Base-by-base conservation (phyloP, 2,329 filamentous ascomycete genomes). In the Phaeophleospora eucalypticola region DNA sequence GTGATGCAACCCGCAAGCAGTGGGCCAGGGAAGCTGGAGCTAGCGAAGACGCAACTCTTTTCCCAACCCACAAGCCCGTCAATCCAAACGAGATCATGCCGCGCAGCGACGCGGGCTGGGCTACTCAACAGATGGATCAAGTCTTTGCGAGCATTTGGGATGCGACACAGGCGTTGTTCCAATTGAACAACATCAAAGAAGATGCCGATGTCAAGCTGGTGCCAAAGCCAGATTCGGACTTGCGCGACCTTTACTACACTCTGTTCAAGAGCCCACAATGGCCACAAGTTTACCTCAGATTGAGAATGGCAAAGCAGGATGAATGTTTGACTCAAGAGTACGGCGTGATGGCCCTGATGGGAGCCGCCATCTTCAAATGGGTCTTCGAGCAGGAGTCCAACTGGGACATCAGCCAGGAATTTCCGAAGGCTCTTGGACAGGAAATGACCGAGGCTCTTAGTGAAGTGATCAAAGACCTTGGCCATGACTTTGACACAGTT, bases 51-150 rank as follows among this genome's bases (percentile, higher is more conserved):
- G 24, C 43, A 9, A 20, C 2, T 2, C 4, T 41, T 6, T 29
- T 20, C 2, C 43, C 43, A 9, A 45, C 43, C 2, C 39, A 24
- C 9, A 39, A 21, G 18, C 21, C 36, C 3, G 24, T 24, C 4
- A 45, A 39, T 17, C 43, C 35, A 6, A 4, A 4, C 4, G 35
- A 45, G n/a, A 45, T 44, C 34, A 20, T 37, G 10, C 12, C 3
- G 10, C 16, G 3, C n/a, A 34, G 17, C 10, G 38, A 41, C 18
- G 17, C n/a, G 16, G 16, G 8, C 16, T 36, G 37, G 37, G 17
- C 24, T 14, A 16, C 36, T 7, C 18, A 17, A 15, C n/a, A 37
- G 4, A 41, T 46, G 44, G 20, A 43, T 3, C 17, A 35, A 15
- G 10, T 14, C 17, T 20, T 18, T 27, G 21, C 41, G 16, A 29